These are phyloP conservation scores for Phoma herbarum DNA, from an alignment of 2,329 filamentous ascomycete genomes.

Conservation along the genomic window DNA sequence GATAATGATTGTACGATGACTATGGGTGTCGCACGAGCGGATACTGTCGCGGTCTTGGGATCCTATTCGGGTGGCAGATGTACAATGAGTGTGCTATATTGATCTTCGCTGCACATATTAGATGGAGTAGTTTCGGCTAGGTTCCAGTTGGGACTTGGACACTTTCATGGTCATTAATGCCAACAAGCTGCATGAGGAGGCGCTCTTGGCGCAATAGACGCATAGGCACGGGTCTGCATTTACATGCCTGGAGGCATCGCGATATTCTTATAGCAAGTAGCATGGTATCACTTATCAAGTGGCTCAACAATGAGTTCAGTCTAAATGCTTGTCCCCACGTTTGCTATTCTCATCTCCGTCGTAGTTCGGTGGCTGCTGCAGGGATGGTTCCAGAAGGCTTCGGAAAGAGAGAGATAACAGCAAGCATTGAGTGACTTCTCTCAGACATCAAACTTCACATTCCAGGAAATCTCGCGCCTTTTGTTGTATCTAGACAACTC, in stretches of 20 bases:
- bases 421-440: too few species aligned
- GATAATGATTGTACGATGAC: not conserved
- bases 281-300: slow-evolving; percentile 14
- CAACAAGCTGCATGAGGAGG: slow-evolving; percentile 6
- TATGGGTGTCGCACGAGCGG: not conserved
- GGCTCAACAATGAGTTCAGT: not conserved
- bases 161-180: not conserved
- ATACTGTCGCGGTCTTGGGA: not conserved
- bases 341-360: too few species aligned
- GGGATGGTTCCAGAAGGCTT: too few species aligned
- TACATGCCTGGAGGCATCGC: slow-evolving; percentile 14
- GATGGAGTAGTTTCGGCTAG: not conserved
- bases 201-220: slow-evolving; percentile 6
- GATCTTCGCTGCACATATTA: slow-evolving; percentile 19
- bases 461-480: too few species aligned
- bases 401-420: too few species aligned
- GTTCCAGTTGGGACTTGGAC: not conserved
- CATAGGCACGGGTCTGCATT: slow-evolving; percentile 17
- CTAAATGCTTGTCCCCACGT: not conserved
- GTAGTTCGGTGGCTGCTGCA: too few species aligned
- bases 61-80: not conserved
- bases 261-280: slow-evolving; percentile 13
- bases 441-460: too few species aligned
- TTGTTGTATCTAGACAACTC: too few species aligned
- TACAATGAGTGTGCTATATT: slow-evolving; percentile 13